Conservation (phyloP, 441 rosid genomes). For the Erysimum cheiri region DNA sequence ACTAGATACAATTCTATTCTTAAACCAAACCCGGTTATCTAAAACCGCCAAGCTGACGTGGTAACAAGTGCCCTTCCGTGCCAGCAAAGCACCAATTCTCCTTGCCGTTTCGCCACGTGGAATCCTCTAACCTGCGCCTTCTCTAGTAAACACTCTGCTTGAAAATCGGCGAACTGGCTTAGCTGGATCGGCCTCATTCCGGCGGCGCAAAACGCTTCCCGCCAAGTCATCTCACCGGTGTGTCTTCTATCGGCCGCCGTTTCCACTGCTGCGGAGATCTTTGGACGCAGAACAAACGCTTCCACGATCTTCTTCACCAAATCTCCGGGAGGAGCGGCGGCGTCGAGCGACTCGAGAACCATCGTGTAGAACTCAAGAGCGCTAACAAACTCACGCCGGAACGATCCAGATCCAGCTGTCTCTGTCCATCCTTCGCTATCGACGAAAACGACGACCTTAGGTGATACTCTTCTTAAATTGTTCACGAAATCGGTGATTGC, state of each 20-base stretch:
- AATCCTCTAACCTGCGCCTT: constrained; percentile 81
- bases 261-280: constrained; percentile 58
- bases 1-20: constrained; percentile 24
- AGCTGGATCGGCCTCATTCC: constrained; percentile 76
- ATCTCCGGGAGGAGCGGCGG: constrained; percentile 58
- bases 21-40: constrained; percentile 34
- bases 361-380: constrained; percentile 73
- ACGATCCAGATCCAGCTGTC: constrained; percentile 54
- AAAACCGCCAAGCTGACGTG: constrained; percentile 91
- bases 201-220: constrained; percentile 70
- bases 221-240: constrained; percentile 59
- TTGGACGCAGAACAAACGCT: constrained; percentile 59
- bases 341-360: constrained; percentile 87
- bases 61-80: constrained; percentile 74
- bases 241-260: constrained; percentile 55
- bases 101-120: constrained; percentile 85
- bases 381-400: constrained; percentile 71
- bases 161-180: constrained; percentile 86
- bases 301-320: constrained; percentile 75
- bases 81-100: constrained; percentile 95
- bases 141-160: constrained; percentile 75
- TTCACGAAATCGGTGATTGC: constrained; percentile 54
- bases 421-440: constrained; percentile 80
- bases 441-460: constrained; percentile 66
- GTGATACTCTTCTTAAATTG: constrained; percentile 62